Evolutionary conservation across 306 rosid species (phyloP), one percentile per base, ranked within the genome.

Genomic region (Quercus wislizeni): DNA sequence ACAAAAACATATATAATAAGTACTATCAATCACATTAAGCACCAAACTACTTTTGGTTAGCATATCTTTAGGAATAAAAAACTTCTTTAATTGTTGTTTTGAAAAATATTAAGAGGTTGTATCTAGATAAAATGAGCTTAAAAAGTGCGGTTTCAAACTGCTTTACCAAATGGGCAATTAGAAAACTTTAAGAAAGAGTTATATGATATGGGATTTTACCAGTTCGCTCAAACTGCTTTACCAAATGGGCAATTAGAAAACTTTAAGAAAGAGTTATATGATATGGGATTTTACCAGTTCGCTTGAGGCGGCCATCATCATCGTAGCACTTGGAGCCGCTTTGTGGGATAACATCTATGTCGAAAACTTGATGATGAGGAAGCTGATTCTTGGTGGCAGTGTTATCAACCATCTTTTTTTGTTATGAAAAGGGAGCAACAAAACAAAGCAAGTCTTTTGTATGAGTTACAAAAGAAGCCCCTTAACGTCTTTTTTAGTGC

Each of bases 261-360:
- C 12, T 41, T 8, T 41, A 41, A 28, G 33, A 59, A 25, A 2
- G 43, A 38, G n/a, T 13, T 41, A 41, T 2, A 58, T 17, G n/a
- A 3, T 56, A 13, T 31, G 20, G 1, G 6, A 27, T 52, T 57
- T 51, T 83, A 94, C 98, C 98, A 0, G 92, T 89, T 89, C 98
- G 27, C 79, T 92, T 92, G 81, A 88, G 86, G 56, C 93, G 97
- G 55, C 98, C 98, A 62, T 94, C 98, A n/a, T 94, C 96, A 33
- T 94, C 97, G 13, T 76, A 88, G 73, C 83, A 85, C 78, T 90
- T 88, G 10, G 98, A 94, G 70, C 74, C 91, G 5, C 49, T 68
- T 75, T 86, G 96, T 23, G 79, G 88, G 46, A 52, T 65, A 31
- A 81, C 79, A 55, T 86, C 92, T 33, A 76, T 7, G 57, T 83